Evolutionary conservation across 148 eudicot genomes (phyloP).

Genomic region (Euryodendron excelsum): DNA sequence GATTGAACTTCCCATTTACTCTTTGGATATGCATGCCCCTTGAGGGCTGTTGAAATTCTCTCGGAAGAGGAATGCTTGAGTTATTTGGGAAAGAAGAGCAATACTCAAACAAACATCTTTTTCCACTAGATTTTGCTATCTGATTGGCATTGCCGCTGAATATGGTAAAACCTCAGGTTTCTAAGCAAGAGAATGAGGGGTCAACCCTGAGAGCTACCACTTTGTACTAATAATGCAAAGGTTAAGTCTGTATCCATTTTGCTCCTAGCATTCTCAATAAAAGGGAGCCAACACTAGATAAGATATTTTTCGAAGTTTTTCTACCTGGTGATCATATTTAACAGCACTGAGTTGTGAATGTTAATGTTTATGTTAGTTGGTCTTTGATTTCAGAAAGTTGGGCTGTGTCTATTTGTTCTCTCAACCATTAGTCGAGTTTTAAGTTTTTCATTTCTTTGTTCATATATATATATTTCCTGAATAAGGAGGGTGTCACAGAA

Average conservation of each 20-base stretch:
- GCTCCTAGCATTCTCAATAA: neutral
- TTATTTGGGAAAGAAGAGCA: too few species aligned
- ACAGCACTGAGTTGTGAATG: neutral
- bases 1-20: too few species aligned
- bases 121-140: too few species aligned
- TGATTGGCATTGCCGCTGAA: too few species aligned
- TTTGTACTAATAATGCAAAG: neutral
- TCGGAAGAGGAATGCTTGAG: too few species aligned
- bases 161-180: neutral
- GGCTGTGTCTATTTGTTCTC: neutral
- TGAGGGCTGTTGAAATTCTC: too few species aligned
- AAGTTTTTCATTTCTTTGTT: neutral
- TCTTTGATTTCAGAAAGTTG: neutral
- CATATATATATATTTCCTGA: neutral
- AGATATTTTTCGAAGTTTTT: neutral
- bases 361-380: too few species aligned
- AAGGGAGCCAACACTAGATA: neutral
- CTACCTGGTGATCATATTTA: neutral
- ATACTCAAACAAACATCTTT: too few species aligned
- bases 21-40: too few species aligned
- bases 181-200: neutral
- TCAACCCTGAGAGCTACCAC: neutral
- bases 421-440: neutral
- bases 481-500: neutral
- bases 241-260: neutral